Evolutionary conservation across 1,139 yeast species (phyloP), one percentile per base, ranked within the genome.

Genomic region (Diutina neorugosa): DNA sequence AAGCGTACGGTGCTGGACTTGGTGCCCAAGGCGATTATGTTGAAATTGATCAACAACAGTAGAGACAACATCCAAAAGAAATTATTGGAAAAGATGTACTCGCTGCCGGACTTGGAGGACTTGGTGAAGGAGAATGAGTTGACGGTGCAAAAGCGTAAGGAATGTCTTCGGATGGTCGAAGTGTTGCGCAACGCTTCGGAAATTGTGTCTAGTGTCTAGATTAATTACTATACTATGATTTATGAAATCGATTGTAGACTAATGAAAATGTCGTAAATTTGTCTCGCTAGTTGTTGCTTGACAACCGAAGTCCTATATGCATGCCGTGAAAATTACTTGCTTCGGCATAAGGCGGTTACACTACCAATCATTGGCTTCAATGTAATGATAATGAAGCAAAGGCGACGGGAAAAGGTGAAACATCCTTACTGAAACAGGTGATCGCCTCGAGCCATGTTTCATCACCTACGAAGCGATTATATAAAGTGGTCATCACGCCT

Each of bases 21-120:
- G 65, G 85, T 93, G 59, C 98, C 98, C 59, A 93, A 93, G 71
- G 96, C 98, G 3, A 80, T 93, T 57, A 89, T 91, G 95, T 77
- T 91, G 64, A 93, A 93, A 69, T 79, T 93, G 65, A 93, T 93
- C 63, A 83, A 84, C 58, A 78, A 77, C 62, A 86, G 96, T 44
- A 89, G 88, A 71, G 86, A 82, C 55, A 94, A 87, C 59, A 86
- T 93, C 63, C 98, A 93, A 71, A 87, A 84, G 65, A 95, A 88
- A 60, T 77, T 93, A 61, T 77, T 93, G 60, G 96, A 88, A 69
- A 88, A 87, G 68, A 76, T 93, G 57, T 93, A 91, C 69, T 84
- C 84, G 59, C 80, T 86, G 52, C 84, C 81, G 53, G 89, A 85
- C 58, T 76, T 89, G 63, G 83, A 75, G 52, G 88, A 84, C 53